These are phyloP conservation scores for Polygonum aviculare DNA, from an alignment of 148 eudicot genomes.

Conservation along the genomic window DNA sequence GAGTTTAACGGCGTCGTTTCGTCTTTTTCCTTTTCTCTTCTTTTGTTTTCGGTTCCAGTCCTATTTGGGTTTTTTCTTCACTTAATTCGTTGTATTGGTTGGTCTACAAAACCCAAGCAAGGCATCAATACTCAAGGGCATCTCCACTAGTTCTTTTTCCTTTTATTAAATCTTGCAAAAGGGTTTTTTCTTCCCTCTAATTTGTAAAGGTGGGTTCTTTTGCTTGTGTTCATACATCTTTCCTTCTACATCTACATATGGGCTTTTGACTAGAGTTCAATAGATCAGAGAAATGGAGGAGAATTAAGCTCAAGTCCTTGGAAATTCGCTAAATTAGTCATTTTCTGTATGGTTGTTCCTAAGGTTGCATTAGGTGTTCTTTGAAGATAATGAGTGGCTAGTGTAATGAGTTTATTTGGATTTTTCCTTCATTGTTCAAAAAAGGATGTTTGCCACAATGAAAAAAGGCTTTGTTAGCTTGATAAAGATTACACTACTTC, in stretches of 20 bases:
- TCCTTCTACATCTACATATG: neutral
- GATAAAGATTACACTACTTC: neutral
- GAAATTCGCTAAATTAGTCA: neutral
- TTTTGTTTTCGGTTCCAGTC: neutral
- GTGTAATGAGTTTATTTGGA: neutral
- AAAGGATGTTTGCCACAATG: neutral
- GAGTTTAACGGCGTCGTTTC: constrained; percentile 8
- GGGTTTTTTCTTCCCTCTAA: neutral
- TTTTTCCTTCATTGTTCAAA: neutral
- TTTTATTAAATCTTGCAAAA: neutral
- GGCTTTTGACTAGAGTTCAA: neutral
- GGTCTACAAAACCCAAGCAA: constrained; percentile 5
- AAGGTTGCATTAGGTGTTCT: neutral
- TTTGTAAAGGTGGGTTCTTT: neutral
- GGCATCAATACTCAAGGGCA: neutral
- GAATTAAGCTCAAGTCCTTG: neutral
- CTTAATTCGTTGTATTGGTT: neutral
- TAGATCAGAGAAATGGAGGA: constrained; percentile 1
- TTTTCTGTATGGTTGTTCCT: neutral
- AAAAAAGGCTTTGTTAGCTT: neutral
- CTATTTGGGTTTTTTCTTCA: neutral
- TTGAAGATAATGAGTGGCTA: constrained; percentile 3
- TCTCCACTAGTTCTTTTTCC: neutral
- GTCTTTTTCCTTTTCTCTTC: neutral
- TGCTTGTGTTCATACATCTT: neutral